Conservation (phyloP, 805 yeast species). For the Danielozyma ontarioensis region DNA sequence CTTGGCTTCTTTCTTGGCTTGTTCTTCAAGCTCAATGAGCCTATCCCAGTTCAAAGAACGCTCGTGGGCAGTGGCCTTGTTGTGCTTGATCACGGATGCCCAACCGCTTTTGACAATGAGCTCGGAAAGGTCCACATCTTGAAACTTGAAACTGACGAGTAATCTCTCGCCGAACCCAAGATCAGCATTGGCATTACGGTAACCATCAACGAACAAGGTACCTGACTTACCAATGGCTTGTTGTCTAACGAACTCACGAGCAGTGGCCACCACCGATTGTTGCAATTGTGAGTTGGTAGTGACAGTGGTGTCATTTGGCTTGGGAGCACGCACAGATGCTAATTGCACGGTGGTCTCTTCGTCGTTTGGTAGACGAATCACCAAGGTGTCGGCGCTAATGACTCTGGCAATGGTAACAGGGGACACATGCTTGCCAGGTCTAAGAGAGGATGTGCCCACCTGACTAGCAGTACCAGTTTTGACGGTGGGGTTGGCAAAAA, state of each 20-base stretch:
- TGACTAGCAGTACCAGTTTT: constrained; percentile 7
- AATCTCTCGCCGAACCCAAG: constrained; percentile 63
- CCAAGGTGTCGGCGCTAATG: constrained; percentile 64
- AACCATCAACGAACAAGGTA: constrained; percentile 55
- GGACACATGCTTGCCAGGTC: constrained; percentile 45
- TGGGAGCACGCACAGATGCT: constrained; percentile 73
- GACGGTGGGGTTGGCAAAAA: constrained; percentile 44
- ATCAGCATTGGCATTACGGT: constrained; percentile 50
- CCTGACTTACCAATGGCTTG: constrained; percentile 65
- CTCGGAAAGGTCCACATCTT: constrained; percentile 56
- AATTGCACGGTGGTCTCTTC: constrained; percentile 65
- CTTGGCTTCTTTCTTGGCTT: constrained; percentile 47
- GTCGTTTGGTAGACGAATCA: constrained; percentile 44
- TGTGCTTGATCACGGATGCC: constrained; percentile 75
- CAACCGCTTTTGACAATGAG: constrained; percentile 58
- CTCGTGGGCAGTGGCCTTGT: constrained; percentile 62
- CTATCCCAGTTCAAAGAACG: constrained; percentile 75
- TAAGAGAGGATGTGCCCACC: constrained; percentile 13
- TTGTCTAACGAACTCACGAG: constrained; percentile 71
- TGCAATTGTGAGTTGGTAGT: constrained; percentile 27
- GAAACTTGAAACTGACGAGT: constrained; percentile 51
- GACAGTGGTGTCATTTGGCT: constrained; percentile 51
- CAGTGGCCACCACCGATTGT: constrained; percentile 54
- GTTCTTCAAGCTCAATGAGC: constrained; percentile 62
- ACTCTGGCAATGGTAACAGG: constrained; percentile 55